Evolutionary conservation across 768 basidiomycete genomes (phyloP), one percentile per base, ranked within the genome.

Genomic region (Cyclocybe cylindracea): DNA sequence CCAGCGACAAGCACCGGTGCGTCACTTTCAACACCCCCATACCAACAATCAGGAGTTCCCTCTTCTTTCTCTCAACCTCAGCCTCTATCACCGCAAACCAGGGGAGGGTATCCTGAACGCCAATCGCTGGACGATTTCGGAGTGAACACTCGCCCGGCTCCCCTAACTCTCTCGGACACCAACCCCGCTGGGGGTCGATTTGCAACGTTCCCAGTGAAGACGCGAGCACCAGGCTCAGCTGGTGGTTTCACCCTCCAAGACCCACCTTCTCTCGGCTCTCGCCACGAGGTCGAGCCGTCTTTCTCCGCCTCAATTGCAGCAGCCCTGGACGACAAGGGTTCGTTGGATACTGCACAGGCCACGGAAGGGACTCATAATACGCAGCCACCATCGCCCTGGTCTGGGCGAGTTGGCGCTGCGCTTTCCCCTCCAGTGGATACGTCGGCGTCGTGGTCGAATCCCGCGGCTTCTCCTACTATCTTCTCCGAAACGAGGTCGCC

Each of bases 151-250:
- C 54, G 59, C 8, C 54, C 66, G 7, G 39, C 60, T 9, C 64
- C 66, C 11, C 49, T 24, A 5, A 24, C 24, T 24, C 24, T 58
- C 0, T 52, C 63, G 3, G 66, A 68, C 11, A 53, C 53, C 2
- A 61, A 56, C 29, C 60, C 61, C 29, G 57, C 59, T 8, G 78
- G 78, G 1, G 78, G 78, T 0, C 76, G 83, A 11, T 89, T 87
- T 59, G 83, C 84, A 19, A 90, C 89, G 1, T 82, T 89, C 68
- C 87, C 86, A 0, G 76, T 79, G 13, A 77, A 80, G 52, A 64
- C 67, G 50, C 59, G 65, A 44, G 64, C 39, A 9, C 50, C 53
- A 7, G 66, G 73, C 6, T 62, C 44, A 11, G 51, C 44, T 9
- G 58, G 56, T 31, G 58, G 67, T 4, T 63, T 56, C 50, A 44